Conservation (phyloP, 768 basidiomycete genomes). For the Termitomyces sp. region DNA sequence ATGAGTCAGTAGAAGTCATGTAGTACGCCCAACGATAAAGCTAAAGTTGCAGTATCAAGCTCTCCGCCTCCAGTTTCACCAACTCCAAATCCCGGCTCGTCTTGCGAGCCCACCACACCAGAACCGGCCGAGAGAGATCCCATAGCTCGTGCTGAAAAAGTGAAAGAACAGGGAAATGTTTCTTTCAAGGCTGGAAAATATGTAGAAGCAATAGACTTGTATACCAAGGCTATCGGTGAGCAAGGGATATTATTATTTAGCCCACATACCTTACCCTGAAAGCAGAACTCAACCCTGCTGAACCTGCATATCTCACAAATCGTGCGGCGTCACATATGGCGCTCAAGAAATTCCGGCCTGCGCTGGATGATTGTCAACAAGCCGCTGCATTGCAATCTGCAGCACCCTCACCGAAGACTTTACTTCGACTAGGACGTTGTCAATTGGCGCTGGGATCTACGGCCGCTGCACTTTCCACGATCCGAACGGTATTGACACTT, state of each 20-base stretch:
- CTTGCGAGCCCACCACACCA: conserved; percentile 22
- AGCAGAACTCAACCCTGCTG: conserved; percentile 55
- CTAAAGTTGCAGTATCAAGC: conserved; percentile 12
- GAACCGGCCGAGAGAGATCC: conserved; percentile 32
- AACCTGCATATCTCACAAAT: conserved; percentile 80
- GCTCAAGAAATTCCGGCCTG: conserved; percentile 69
- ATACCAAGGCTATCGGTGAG: conserved; percentile 71
- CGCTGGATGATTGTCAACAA: conserved; percentile 75
- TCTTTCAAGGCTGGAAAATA: conserved; percentile 69
- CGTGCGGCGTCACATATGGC: conserved; percentile 86
- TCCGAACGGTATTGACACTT: conserved; percentile 55
- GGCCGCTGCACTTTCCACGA: conserved; percentile 60
- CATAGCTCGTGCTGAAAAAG: conserved; percentile 49
- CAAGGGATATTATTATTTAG: neutral
- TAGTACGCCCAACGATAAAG: conserved; percentile 1
- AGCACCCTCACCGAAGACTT: conserved; percentile 67
- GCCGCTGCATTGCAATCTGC: conserved; percentile 64
- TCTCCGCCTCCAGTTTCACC: conserved; percentile 8
- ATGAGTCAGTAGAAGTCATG: neutral
- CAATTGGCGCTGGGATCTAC: conserved; percentile 77
- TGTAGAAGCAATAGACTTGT: conserved; percentile 66
- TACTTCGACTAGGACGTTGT: conserved; percentile 79
- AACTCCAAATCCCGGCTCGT: conserved; percentile 7
- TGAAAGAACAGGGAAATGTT: conserved; percentile 74
- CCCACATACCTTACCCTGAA: neutral